phyloP scores from a whole-genome alignment of 2,329 filamentous ascomycete genomes.

The Cordyceps militaris region DNA sequence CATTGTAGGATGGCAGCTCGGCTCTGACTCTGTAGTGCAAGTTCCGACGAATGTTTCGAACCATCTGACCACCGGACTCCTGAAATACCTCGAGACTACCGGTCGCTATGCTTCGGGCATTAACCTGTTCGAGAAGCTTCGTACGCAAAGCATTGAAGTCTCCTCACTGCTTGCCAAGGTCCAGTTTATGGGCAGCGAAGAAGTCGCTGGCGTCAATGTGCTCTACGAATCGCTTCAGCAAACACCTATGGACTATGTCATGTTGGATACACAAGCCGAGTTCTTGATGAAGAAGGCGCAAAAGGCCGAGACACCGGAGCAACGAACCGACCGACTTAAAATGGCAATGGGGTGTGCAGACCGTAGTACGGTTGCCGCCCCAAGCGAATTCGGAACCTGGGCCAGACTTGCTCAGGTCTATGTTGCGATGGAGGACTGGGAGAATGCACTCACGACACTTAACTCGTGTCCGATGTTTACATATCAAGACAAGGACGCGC shows the following conservation, averaged over 20 bases:
- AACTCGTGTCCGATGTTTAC: slow-evolving; percentile 99
- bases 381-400: slow-evolving; percentile 97
- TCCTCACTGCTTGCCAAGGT: slow-evolving; percentile 88
- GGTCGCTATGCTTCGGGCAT: slow-evolving; percentile 92
- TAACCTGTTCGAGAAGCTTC: slow-evolving; percentile 94
- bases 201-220: slow-evolving; percentile 87
- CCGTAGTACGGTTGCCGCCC: slow-evolving; percentile 86
- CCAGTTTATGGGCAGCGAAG: slow-evolving; percentile 89
- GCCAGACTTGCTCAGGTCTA: slow-evolving; percentile 90
- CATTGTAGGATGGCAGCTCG: slow-evolving; percentile 75
- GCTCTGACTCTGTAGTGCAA: slow-evolving; percentile 94
- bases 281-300: slow-evolving; percentile 82
- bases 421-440: slow-evolving; percentile 90
- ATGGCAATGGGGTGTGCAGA: slow-evolving; percentile 92
- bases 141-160: slow-evolving; percentile 84
- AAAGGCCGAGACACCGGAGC: slow-evolving; percentile 44
- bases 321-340: slow-evolving; percentile 61
- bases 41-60: slow-evolving; percentile 96
- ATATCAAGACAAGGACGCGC: slow-evolving; percentile 96
- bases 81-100: slow-evolving; percentile 93
- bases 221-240: slow-evolving; percentile 85
- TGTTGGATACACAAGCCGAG: slow-evolving; percentile 88
- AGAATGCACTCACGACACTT: slow-evolving; percentile 85
- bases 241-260: slow-evolving; percentile 93
- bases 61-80: slow-evolving; percentile 84